Evolutionary conservation across 495 filamentous ascomycete species (phyloP).

Genomic region (Bombardia bombarda): DNA sequence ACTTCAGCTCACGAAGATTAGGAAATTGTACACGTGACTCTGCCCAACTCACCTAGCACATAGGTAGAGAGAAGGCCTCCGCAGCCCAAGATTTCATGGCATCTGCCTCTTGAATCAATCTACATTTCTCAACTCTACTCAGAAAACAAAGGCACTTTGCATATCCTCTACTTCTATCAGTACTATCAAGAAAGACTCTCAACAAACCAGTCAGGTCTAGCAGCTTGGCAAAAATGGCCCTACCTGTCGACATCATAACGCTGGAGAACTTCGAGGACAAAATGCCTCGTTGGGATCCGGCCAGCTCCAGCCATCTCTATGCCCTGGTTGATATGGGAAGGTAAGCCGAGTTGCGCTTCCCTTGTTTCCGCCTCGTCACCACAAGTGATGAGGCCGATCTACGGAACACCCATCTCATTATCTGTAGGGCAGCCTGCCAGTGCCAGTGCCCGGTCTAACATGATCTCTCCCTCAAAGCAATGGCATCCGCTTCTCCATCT

Average conservation of each 20-base stretch:
- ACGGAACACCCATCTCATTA: neutral
- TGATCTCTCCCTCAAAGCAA: slow-evolving; percentile 50
- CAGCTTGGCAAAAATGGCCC: slow-evolving; percentile 9
- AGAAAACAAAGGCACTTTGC: no score
- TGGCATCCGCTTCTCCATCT: slow-evolving; percentile 90
- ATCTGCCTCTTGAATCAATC: no score
- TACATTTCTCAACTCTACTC: no score
- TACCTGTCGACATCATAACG: slow-evolving; percentile 33
- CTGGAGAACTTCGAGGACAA: slow-evolving; percentile 43
- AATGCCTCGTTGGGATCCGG: slow-evolving; percentile 37
- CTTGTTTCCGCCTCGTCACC: no score
- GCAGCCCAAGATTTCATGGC: no score
- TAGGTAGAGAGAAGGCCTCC: no score
- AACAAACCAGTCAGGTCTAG: neutral
- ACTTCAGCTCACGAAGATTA: no score
- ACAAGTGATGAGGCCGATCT: no score
- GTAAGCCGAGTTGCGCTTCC: slow-evolving; percentile 32
- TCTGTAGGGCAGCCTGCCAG: neutral
- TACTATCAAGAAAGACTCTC: no score
- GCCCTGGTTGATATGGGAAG: slow-evolving; percentile 71
- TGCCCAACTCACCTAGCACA: no score
- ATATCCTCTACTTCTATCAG: no score
- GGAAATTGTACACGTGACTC: no score
- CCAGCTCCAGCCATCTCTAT: slow-evolving; percentile 37
- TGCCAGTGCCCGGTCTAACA: slow-evolving; percentile 2